Percentiles rank a stretch among this genome's conserved stretches.
These are phyloP conservation scores for Globisporangium nagaii DNA, from an alignment of 352 stramenopile species.

Conservation along the genomic window DNA sequence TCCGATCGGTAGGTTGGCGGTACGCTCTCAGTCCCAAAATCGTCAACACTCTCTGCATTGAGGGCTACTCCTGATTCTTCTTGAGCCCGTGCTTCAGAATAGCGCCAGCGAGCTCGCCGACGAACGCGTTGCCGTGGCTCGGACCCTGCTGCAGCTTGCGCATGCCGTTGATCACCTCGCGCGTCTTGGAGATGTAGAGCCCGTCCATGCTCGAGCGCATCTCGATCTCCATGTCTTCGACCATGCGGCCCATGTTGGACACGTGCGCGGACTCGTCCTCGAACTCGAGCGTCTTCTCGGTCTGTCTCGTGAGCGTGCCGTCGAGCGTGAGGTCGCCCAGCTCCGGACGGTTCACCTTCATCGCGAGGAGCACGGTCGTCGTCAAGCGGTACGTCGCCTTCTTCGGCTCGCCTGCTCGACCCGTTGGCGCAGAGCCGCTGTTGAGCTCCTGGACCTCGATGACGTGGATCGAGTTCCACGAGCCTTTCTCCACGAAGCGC, in stretches of 20 bases:
- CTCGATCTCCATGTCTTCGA: slow-evolving; percentile 95
- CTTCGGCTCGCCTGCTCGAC: slow-evolving; percentile 25
- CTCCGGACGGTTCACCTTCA: slow-evolving; percentile 84
- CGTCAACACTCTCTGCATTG: neutral
- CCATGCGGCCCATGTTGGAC: slow-evolving; percentile 93
- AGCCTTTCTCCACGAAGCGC: slow-evolving; percentile 75
- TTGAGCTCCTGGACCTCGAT: slow-evolving; percentile 83
- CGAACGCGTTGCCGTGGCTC: slow-evolving; percentile 52
- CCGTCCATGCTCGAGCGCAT: slow-evolving; percentile 90
- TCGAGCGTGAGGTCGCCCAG: slow-evolving; percentile 84
- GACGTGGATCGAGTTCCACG: slow-evolving; percentile 95
- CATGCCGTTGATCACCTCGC: slow-evolving; percentile 92
- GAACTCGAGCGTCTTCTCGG: slow-evolving; percentile 72
- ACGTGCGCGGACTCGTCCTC: slow-evolving; percentile 83
- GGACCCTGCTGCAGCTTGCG: slow-evolving; percentile 75
- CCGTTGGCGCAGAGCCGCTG: slow-evolving; percentile 7
- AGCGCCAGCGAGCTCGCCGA: slow-evolving; percentile 64
- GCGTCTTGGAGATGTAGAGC: slow-evolving; percentile 95
- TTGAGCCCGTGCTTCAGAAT: slow-evolving; percentile 75
- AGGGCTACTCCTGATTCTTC: slow-evolving; percentile 17
- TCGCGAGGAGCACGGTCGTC: slow-evolving; percentile 89
- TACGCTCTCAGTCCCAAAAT: neutral
- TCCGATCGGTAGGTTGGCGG: neutral
- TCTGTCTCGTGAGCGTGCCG: slow-evolving; percentile 83
- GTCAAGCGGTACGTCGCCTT: slow-evolving; percentile 90